These are phyloP conservation scores for Dovyalis caffra DNA, from an alignment of 345 rosid genomes.

Conservation along the genomic window DNA sequence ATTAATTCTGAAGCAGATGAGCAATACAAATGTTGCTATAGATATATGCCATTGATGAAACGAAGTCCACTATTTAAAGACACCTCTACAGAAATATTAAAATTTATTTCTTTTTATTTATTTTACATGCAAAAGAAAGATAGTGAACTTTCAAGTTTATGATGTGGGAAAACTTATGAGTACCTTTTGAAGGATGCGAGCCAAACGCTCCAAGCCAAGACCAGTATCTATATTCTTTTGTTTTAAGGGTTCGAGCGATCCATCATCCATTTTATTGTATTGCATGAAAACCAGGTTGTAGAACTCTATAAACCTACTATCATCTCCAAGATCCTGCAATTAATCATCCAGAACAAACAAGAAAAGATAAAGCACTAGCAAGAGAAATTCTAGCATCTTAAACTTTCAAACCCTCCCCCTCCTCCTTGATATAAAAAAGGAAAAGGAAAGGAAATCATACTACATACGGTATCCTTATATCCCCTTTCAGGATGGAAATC, in stretches of 20 bases:
- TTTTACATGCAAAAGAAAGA: not conserved
- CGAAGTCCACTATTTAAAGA: not conserved
- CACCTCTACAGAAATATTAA: slow-evolving; percentile 1
- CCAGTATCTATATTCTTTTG: slow-evolving; percentile 95
- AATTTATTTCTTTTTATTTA: not conserved
- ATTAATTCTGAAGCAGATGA: slow-evolving; percentile 11
- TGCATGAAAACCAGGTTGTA: slow-evolving; percentile 96
- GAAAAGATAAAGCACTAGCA: not conserved
- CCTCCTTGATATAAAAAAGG: not conserved
- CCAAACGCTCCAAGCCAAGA: slow-evolving; percentile 90
- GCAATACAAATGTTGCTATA: not conserved
- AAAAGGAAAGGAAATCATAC: not conserved
- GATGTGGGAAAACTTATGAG: not conserved
- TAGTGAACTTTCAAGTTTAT: not conserved
- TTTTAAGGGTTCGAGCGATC: slow-evolving; percentile 79
- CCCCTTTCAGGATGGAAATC: slow-evolving; percentile 92
- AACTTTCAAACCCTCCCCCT: not conserved
- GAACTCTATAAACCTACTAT: slow-evolving; percentile 83
- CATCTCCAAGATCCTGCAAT: slow-evolving; percentile 91
- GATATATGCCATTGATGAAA: not conserved
- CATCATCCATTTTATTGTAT: slow-evolving; percentile 81
- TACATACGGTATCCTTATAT: slow-evolving; percentile 41
- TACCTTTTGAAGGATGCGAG: slow-evolving; percentile 87
- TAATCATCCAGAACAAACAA: slow-evolving; percentile 11
- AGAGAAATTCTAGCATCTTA: not conserved